Percentiles rank a stretch among this genome's conserved stretches.
Evolutionary conservation across 2,329 filamentous ascomycete genomes (phyloP).

Genomic region (Harringtonia aguacate): DNA sequence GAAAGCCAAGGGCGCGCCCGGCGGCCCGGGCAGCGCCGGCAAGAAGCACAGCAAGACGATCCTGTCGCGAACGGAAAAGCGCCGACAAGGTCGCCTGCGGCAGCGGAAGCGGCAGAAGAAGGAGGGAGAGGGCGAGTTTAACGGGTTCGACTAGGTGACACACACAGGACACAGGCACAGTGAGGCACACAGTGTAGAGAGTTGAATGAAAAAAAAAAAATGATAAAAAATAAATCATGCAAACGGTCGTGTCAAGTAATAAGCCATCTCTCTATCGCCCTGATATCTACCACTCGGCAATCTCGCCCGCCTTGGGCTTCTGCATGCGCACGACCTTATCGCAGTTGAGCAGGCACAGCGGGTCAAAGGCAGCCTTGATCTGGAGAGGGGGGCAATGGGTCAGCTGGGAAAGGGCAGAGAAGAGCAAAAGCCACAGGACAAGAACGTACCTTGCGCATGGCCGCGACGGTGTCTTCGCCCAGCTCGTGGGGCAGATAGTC

Average conservation of each 20-base stretch:
- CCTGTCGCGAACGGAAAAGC: too few relatives aligned
- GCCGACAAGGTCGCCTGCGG: too few relatives aligned
- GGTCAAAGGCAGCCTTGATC: conserved; percentile 75
- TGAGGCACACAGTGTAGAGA: not conserved
- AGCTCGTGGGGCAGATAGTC: conserved; percentile 75
- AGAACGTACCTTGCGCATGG: conserved; percentile 64
- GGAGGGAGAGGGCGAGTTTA: conserved; percentile 17
- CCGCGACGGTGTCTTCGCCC: conserved; percentile 62
- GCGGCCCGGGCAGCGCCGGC: not conserved
- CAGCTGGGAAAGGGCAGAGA: not conserved
- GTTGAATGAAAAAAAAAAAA: not conserved
- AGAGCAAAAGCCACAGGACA: conserved; percentile 4
- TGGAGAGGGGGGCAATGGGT: not conserved
- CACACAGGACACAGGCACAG: not conserved
- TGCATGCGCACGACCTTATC: conserved; percentile 59
- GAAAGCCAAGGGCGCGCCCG: too few relatives aligned
- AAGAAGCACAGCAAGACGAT: too few relatives aligned
- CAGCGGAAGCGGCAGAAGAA: conserved; percentile 44
- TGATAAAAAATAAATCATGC: too few relatives aligned
- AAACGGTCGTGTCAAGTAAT: not conserved
- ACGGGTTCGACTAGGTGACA: conserved; percentile 16
- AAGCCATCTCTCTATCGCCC: conserved; percentile 8
- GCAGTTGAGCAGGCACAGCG: conserved; percentile 57
- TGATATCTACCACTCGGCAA: conserved; percentile 34
- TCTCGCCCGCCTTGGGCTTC: conserved; percentile 37